These are phyloP conservation scores for Tausonia pullulans DNA, from an alignment of 1,284 basidiomycete species.

Conservation along the genomic window DNA sequence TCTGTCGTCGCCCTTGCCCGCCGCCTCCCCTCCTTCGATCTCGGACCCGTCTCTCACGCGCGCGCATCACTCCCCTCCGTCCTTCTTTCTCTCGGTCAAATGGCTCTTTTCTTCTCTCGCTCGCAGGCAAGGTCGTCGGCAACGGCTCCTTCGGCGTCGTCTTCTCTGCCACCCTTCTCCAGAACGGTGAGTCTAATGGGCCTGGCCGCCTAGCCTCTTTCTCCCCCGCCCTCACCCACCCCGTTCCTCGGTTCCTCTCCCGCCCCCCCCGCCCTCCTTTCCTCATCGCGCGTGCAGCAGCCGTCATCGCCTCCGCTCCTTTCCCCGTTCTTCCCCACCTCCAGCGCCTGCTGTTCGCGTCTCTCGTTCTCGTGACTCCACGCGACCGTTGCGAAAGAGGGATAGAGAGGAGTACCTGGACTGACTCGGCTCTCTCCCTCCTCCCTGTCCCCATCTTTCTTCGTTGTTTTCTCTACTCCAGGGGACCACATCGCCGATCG, in stretches of 20 bases:
- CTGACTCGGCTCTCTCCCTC: background rate
- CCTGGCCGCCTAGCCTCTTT: background rate
- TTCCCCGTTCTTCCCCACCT: no score
- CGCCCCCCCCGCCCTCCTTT: background rate
- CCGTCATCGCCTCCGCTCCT: background rate
- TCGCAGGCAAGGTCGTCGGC: slow-evolving; percentile 74
- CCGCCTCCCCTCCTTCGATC: no score
- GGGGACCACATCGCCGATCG: background rate
- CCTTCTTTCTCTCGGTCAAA: no score
- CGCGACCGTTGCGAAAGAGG: no score
- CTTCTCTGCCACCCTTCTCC: slow-evolving; percentile 53
- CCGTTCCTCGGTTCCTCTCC: background rate
- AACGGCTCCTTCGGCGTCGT: slow-evolving; percentile 99
- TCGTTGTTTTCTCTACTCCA: background rate
- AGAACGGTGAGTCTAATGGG: slow-evolving; percentile 20
- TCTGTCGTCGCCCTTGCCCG: no score
- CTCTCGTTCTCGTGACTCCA: background rate
- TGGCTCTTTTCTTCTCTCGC: no score
- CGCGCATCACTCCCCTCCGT: no score
- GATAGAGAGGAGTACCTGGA: no score
- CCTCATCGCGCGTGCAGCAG: background rate
- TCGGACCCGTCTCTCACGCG: no score
- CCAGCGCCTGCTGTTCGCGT: background rate
- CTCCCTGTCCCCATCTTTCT: background rate
- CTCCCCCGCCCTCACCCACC: background rate